These are phyloP conservation scores for Suillus subluteus DNA, from an alignment of 768 basidiomycete species.

Conservation along the genomic window DNA sequence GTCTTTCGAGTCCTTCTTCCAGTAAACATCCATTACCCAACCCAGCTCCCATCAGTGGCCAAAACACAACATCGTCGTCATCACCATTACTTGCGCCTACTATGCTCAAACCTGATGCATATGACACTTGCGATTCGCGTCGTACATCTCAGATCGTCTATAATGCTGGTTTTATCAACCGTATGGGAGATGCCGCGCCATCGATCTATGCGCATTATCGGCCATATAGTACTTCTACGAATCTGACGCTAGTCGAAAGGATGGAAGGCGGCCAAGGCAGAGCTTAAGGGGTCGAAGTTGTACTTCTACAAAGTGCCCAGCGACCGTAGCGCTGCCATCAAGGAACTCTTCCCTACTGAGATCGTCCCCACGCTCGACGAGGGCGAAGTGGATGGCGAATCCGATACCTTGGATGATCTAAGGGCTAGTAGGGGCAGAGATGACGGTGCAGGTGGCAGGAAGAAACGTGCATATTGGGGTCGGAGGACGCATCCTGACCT, in stretches of 20 bases:
- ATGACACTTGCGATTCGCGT: conserved; percentile 44
- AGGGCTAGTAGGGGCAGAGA: conserved; percentile 38
- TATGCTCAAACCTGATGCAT: conserved; percentile 45
- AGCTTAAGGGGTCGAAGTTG: conserved; percentile 82
- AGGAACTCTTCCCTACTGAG: conserved; percentile 73
- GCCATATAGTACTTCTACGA: conserved; percentile 35
- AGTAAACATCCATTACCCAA: conserved; percentile 31
- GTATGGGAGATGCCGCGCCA: conserved; percentile 56
- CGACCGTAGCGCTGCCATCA: conserved; percentile 65
- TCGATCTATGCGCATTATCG: conserved; percentile 34
- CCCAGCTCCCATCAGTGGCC: conserved; percentile 16
- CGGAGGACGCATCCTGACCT: conserved; percentile 74
- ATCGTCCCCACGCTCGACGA: conserved; percentile 59
- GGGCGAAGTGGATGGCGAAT: conserved; percentile 40
- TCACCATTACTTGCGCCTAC: conserved; percentile 53
- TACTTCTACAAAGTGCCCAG: conserved; percentile 86
- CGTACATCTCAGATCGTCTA: conserved; percentile 81
- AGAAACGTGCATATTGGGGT: conserved; percentile 80
- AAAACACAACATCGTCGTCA: conserved; percentile 46
- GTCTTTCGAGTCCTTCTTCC: conserved; percentile 28
- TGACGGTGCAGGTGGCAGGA: conserved; percentile 40
- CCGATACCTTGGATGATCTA: conserved; percentile 31
- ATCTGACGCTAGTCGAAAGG: conserved; percentile 57
- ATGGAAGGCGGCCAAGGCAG: conserved; percentile 88
- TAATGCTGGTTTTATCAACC: conserved; percentile 77